Evolutionary conservation across 352 stramenopile species (phyloP).

Genomic region (Phytophthora niederhauseri): DNA sequence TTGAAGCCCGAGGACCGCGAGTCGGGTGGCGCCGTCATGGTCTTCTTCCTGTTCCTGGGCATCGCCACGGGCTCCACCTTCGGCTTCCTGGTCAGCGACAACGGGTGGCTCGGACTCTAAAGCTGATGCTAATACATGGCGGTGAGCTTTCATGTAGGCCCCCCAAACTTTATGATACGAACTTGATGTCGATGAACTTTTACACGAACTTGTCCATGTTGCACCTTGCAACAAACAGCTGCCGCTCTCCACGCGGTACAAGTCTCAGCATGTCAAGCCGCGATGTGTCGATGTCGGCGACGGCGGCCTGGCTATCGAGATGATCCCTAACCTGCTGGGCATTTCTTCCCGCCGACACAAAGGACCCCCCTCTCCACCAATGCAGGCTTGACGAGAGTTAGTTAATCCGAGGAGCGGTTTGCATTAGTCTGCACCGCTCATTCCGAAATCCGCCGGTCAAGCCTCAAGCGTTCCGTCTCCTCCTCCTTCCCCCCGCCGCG

Average conservation of each 20-base stretch:
- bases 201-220: constrained; percentile 6
- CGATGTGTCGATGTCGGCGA: constrained; percentile 26
- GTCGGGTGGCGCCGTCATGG: constrained; percentile 62
- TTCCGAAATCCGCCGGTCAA: constrained; percentile 13
- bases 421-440: constrained; percentile 20
- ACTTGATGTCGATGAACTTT: not conserved
- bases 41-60: constrained; percentile 61
- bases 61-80: constrained; percentile 55
- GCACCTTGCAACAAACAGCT: constrained; percentile 13
- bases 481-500: not conserved
- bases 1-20: constrained; percentile 62
- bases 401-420: constrained; percentile 15
- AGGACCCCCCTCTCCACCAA: constrained; percentile 28
- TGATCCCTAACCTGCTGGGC: constrained; percentile 13
- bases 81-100: constrained; percentile 53
- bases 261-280: constrained; percentile 16
- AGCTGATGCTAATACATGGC: not conserved
- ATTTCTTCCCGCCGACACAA: constrained; percentile 25
- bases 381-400: constrained; percentile 25
- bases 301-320: constrained; percentile 15
- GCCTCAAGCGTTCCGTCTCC: not conserved
- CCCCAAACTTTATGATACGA: not conserved
- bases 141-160: not conserved
- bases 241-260: constrained; percentile 16
- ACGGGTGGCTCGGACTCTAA: constrained; percentile 59